Evolutionary conservation across 306 rosid species (phyloP).

Genomic region (Dalbergia cochinchinensis): DNA sequence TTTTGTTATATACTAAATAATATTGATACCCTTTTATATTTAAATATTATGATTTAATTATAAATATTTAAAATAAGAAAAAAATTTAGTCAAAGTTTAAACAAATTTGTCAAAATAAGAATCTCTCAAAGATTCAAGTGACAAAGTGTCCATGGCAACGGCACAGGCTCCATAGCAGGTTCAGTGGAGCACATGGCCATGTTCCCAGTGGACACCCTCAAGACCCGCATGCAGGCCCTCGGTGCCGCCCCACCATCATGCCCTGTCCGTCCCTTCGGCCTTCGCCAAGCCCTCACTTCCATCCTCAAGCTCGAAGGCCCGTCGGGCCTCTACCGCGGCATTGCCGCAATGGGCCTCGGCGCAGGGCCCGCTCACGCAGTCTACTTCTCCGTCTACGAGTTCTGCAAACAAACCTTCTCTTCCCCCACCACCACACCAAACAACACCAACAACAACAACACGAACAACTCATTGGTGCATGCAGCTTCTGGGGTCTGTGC

Average conservation of each 20-base stretch:
- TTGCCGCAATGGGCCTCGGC: constrained; percentile 67
- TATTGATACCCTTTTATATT: too few species aligned
- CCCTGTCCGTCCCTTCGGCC: constrained; percentile 54
- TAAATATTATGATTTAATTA: too few species aligned
- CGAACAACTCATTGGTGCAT: constrained; percentile 51
- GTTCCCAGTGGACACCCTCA: constrained; percentile 70
- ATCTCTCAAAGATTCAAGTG: too few species aligned
- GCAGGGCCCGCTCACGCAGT: constrained; percentile 74
- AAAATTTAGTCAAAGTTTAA: too few species aligned
- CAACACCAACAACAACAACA: constrained; percentile 23
- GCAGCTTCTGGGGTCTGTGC: constrained; percentile 63
- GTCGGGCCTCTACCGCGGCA: constrained; percentile 59
- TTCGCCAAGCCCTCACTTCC: constrained; percentile 60
- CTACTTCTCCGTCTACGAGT: constrained; percentile 63
- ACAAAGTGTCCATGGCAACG: background rate
- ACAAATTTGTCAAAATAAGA: too few species aligned
- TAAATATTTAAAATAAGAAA: too few species aligned
- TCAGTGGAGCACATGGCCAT: constrained; percentile 68
- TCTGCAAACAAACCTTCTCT: constrained; percentile 49
- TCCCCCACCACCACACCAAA: background rate
- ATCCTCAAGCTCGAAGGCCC: constrained; percentile 57
- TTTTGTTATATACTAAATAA: too few species aligned
- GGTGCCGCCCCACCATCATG: constrained; percentile 39
- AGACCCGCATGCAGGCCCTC: constrained; percentile 71
- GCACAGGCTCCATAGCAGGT: constrained; percentile 65